Percentiles rank a stretch among this genome's conserved stretches.
These are phyloP conservation scores for Flaveria trinervia DNA, from an alignment of 129 eudicot genomes.

Conservation along the genomic window DNA sequence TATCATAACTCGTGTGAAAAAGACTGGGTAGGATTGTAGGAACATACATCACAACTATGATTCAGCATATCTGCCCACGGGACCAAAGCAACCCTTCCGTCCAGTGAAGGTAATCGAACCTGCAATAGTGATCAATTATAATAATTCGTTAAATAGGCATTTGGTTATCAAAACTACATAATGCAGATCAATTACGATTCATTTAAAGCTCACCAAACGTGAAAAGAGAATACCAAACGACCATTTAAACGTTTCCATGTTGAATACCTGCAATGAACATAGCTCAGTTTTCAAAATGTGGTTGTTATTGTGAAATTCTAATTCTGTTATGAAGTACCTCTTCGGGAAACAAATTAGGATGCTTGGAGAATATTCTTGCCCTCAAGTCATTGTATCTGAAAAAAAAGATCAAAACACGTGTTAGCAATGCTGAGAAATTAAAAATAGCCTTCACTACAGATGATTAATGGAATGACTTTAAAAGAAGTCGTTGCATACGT, in stretches of 20 bases:
- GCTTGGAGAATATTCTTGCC: constrained; percentile 74
- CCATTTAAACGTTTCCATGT: constrained; percentile 90
- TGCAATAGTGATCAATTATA: constrained; percentile 25
- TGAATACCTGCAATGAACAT: constrained; percentile 63
- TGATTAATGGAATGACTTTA: not conserved
- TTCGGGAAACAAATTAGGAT: constrained; percentile 92
- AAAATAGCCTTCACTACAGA: not conserved
- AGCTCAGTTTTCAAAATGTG: constrained; percentile 10
- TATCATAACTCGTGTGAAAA: not conserved
- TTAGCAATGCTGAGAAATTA: not conserved
- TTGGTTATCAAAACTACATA: not conserved
- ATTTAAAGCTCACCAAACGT: constrained; percentile 67
- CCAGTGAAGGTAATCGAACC: constrained; percentile 93
- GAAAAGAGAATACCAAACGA: constrained; percentile 97
- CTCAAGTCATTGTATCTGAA: constrained; percentile 81
- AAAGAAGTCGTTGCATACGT: constrained; percentile 60
- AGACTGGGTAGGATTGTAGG: constrained; percentile 20
- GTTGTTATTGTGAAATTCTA: not conserved
- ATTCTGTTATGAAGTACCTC: constrained; percentile 41
- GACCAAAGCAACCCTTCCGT: constrained; percentile 91
- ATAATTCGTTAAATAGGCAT: not conserved
- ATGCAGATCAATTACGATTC: not conserved
- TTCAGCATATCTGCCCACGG: constrained; percentile 99
- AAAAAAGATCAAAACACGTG: not conserved
- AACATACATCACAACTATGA: constrained; percentile 81